phyloP scores from a whole-genome alignment of 805 yeast genomes.

The Wickerhamiella alocasiicola region DNA sequence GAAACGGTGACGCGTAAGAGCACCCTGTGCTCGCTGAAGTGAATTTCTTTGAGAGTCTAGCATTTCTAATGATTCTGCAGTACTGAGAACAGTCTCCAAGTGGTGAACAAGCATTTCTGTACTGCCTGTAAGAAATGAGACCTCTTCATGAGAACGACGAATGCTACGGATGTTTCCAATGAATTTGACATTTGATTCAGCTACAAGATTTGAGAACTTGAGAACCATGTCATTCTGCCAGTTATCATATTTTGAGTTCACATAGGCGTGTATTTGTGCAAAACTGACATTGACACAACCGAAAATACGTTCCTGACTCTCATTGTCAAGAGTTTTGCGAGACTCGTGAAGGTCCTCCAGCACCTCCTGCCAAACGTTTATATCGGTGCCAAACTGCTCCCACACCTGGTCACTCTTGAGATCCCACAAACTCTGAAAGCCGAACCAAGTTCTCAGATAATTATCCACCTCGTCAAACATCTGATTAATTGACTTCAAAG shows the following conservation, averaged over 20 bases:
- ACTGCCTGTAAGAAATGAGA: constrained; percentile 5
- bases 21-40: constrained; percentile 29
- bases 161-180: constrained; percentile 27
- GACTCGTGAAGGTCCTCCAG: constrained; percentile 34
- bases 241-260: constrained; percentile 41
- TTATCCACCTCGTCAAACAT: constrained; percentile 15
- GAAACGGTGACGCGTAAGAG: constrained; percentile 34
- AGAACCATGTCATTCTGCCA: constrained; percentile 41
- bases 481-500: not conserved
- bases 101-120: constrained; percentile 4
- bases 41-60: not conserved
- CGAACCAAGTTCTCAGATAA: constrained; percentile 42
- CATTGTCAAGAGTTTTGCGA: constrained; percentile 39
- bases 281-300: constrained; percentile 36
- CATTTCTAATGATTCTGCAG: not conserved
- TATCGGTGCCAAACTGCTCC: constrained; percentile 26
- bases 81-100: not conserved
- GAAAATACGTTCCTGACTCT: constrained; percentile 30
- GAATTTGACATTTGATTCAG: constrained; percentile 24
- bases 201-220: constrained; percentile 33
- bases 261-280: constrained; percentile 41
- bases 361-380: constrained; percentile 38
- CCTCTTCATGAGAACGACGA: constrained; percentile 30
- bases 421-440: constrained; percentile 49
- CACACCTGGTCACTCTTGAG: constrained; percentile 34